Base-by-base conservation (phyloP, 805 yeast genomes). In the Ogataea nitratoaversa region DNA sequence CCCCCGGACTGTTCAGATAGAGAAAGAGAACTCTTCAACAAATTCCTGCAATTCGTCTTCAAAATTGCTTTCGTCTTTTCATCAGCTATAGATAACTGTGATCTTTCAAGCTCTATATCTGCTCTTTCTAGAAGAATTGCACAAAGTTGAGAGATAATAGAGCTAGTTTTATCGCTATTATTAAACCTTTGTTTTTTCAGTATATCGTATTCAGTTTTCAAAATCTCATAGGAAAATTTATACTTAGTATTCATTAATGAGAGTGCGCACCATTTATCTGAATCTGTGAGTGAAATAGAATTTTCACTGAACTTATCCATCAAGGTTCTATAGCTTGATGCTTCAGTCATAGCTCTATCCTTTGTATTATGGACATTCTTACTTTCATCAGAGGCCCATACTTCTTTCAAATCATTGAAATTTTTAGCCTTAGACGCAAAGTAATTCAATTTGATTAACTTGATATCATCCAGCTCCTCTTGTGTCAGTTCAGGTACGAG, bases 91-190 rank as follows among this genome's bases (percentile, higher is more conserved):
- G 52, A 36, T 3, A 72, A 24, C 33, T 62, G 66, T n/a, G 70
- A 59, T 40, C 80, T 59, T 50, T 74, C 79, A 11, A 72, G 49
- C 40, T 74, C 80, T 3, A 75, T 63, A 49, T 76, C 82, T 1
- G 77, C 68, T 36, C 81, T 59, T 24, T 73, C 76, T n/a, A 74
- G 69, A 24, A 67, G 49, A 1, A 75, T 57, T 8, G 69, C 62
- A 43, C 73, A 60, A 2, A 73, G 43, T 41, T 70, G 71, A 23
- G 58, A 47, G 3, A 63, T 49, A 11, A 41, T 40, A 5, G 43
- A 30, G 18, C 63, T 56, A 16, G 52, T 50, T 5, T 40, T 30
- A 30, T 53, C 62, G 20, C 44, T 40, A n/a, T 47, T 48, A 12
- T 40, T 40, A 11, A 37, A 38, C 23, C 38, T 43, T 8, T 34